A percentile compares a stretch with the other conserved stretches of the same genome.
These are phyloP conservation scores for Mycena indigotica DNA, from an alignment of 768 basidiomycete genomes.

Conservation along the genomic window DNA sequence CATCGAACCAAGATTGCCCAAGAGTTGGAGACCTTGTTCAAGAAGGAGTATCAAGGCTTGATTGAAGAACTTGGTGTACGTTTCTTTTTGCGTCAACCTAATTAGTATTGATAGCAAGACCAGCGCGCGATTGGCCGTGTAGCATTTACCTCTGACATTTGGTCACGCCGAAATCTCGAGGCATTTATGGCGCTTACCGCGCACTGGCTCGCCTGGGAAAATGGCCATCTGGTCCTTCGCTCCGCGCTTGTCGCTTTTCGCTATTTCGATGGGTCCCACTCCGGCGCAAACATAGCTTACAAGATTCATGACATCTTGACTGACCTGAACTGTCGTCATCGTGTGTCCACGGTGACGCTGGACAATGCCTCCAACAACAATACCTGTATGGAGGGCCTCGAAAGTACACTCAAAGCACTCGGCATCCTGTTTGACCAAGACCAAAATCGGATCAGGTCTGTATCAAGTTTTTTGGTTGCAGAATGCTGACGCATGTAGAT, in stretches of 20 bases:
- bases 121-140: background rate
- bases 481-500: background rate
- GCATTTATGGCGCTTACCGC: background rate
- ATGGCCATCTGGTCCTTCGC: background rate
- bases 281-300: background rate
- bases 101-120: too few species aligned
- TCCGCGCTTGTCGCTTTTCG: background rate
- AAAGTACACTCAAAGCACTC: background rate
- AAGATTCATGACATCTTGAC: background rate
- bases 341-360: background rate
- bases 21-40: background rate
- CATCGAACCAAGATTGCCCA: background rate
- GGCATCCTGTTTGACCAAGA: background rate
- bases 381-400: background rate
- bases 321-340: background rate
- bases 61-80: background rate
- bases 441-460: background rate
- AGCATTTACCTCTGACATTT: background rate
- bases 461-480: background rate
- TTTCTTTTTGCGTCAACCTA: background rate
- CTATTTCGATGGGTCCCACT: background rate
- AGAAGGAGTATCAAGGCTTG: background rate
- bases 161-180: background rate
- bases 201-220: background rate
- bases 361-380: conserved; percentile 1